Base-by-base conservation (phyloP, 352 stramenopile genomes). In the Phytophthora colocasiae region DNA sequence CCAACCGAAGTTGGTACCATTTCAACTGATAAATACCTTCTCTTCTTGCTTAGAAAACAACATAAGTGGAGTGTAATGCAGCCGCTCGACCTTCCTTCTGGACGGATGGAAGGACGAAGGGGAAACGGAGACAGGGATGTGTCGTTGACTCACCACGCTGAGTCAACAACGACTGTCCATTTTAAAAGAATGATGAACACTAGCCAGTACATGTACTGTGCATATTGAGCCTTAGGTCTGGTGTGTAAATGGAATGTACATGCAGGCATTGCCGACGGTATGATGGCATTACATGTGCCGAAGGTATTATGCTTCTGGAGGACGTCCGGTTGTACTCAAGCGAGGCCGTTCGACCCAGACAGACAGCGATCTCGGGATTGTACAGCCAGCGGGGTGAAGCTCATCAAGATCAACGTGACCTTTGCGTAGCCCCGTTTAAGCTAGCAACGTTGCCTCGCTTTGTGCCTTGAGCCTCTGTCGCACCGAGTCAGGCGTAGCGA, bases 141-240 rank as follows among this genome's bases (percentile, higher is more conserved):
- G 56, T 22, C 17, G n/a, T 41, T 69, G 60, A 69, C 44, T 69
- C 60, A 69, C 15, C 36, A 9, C 11, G 15, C 43, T 71, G 63
- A 71, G 63, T 71, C 63, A 71, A 67, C 57, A 58, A 56, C 9
- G 22, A 11, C 47, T 66, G 36, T 66, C 48, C 63, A 66, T 14
- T 48, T 22, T 22, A 22, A 22, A 9, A 24, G 3, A 7, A 9
- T 24, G 19, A 62, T 66, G 56, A 66, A 66, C 40, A 60, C 55
- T 38, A 66, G 49, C 56, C 63, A 50, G 47, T 40, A n/a, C n/a
- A n/a, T n/a, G n/a, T n/a, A 60, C 46, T 58, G 47, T 66, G 43
- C 41, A 38, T 55, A 47, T 67, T 31, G 26, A 41, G 8, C 8
- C 26, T n/a, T 45, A 15, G 12, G 15, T 24, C 24, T 44, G 19